Evolutionary conservation across 2,329 filamentous ascomycete genomes (phyloP).

Genomic region (Trichoderma hamatum): DNA sequence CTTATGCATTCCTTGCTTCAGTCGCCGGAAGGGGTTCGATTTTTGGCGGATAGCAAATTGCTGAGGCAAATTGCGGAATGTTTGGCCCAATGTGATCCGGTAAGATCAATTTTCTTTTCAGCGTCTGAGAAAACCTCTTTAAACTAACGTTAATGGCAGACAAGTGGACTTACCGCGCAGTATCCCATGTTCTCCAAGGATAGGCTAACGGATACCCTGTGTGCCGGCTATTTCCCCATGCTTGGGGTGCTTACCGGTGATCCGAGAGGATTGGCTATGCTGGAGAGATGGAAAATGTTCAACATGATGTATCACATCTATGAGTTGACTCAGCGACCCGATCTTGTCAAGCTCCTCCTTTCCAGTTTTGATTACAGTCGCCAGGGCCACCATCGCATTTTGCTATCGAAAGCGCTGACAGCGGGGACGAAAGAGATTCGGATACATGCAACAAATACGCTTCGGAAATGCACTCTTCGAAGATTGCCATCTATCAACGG

Average conservation of each 20-base stretch:
- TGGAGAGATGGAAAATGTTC: constrained; percentile 96
- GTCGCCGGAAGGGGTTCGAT: constrained; percentile 80
- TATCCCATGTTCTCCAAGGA: constrained; percentile 87
- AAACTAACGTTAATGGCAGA: constrained; percentile 43
- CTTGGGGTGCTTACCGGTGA: constrained; percentile 85
- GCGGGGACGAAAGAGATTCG: constrained; percentile 89
- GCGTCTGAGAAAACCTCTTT: neutral
- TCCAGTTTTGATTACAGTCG: constrained; percentile 91
- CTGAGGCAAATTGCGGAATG: constrained; percentile 94
- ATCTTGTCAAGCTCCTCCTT: constrained; percentile 85
- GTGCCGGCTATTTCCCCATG: constrained; percentile 91
- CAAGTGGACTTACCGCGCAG: constrained; percentile 74
- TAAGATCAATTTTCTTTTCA: constrained; percentile 45
- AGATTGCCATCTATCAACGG: constrained; percentile 44
- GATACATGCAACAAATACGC: constrained; percentile 82
- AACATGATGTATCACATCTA: constrained; percentile 99
- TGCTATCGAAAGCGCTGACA: constrained; percentile 91
- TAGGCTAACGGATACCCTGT: constrained; percentile 82
- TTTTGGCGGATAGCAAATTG: constrained; percentile 88
- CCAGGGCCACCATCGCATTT: constrained; percentile 84
- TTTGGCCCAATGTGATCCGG: constrained; percentile 89
- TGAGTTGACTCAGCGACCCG: constrained; percentile 85
- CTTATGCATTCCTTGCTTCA: constrained; percentile 85
- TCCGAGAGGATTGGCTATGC: constrained; percentile 78
- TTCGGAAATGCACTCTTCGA: constrained; percentile 80